Conservation (phyloP, 805 yeast genomes). For the Saccharomyces cerevisiae region DNA sequence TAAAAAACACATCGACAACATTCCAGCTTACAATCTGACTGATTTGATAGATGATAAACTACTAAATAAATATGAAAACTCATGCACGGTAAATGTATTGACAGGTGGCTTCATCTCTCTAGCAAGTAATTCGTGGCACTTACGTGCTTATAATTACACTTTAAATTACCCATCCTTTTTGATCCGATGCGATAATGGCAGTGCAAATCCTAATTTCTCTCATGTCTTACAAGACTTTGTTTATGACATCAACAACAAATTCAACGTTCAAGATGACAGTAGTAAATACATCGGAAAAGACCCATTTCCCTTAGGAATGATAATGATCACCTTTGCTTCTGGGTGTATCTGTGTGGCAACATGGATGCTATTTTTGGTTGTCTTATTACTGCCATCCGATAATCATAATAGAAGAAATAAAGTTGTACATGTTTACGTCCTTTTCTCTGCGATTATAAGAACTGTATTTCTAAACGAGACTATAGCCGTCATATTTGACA, state of each 20-base stretch:
- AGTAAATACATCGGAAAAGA: constrained; percentile 22
- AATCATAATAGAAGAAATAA: constrained; percentile 45
- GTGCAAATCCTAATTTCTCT: neutral
- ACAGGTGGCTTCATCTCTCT: constrained; percentile 13
- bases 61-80: constrained; percentile 6
- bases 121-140: neutral
- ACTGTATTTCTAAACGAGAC: constrained; percentile 44
- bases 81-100: constrained; percentile 11
- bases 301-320: constrained; percentile 32
- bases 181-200: constrained; percentile 8
- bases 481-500: constrained; percentile 35
- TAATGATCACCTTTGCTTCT: constrained; percentile 42
- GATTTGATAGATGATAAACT: constrained; percentile 5
- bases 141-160: constrained; percentile 5
- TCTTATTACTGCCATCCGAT: constrained; percentile 41
- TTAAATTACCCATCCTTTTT: constrained; percentile 17
- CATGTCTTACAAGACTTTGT: neutral
- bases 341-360: constrained; percentile 50
- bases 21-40: constrained; percentile 5
- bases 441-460: constrained; percentile 45
- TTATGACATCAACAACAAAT: neutral
- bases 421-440: constrained; percentile 49
- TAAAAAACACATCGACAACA: neutral
- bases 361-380: constrained; percentile 62
- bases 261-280: constrained; percentile 2